Conservation (phyloP, 306 rosid genomes). For the Citrullus amarus region DNA sequence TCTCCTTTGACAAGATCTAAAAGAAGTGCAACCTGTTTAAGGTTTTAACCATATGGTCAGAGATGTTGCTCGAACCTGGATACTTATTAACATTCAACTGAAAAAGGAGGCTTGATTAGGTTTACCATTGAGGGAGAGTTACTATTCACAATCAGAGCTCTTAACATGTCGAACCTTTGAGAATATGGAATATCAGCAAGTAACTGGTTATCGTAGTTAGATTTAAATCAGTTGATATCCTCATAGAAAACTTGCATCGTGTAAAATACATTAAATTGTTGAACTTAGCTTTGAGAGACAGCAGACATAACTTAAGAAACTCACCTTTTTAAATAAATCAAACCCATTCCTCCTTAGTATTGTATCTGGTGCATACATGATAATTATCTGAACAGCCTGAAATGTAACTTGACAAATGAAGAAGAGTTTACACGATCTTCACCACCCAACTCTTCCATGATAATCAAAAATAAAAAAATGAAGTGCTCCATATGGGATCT, state of each 20-base stretch:
- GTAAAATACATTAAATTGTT: neutral
- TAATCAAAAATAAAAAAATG: neutral
- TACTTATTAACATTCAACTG: neutral
- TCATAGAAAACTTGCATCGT: constrained; percentile 2
- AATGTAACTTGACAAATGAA: constrained; percentile 18
- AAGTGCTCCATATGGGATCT: neutral
- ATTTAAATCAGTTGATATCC: constrained; percentile 1
- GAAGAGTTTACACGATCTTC: neutral
- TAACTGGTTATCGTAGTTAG: constrained; percentile 35
- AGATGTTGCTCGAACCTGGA: neutral
- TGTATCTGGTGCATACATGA: constrained; percentile 52
- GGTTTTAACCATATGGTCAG: constrained; percentile 19
- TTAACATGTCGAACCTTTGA: constrained; percentile 57
- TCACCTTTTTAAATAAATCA: constrained; percentile 55
- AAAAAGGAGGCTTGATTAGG: constrained; percentile 5
- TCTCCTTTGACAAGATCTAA: constrained; percentile 55
- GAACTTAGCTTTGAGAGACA: neutral
- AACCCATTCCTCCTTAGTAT: constrained; percentile 48
- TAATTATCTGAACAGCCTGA: constrained; percentile 72
- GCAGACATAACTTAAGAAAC: constrained; percentile 11
- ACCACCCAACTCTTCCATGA: neutral
- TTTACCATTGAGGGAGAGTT: constrained; percentile 83
- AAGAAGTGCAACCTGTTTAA: constrained; percentile 57
- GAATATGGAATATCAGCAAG: constrained; percentile 57
- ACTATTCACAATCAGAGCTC: constrained; percentile 52